phyloP scores from a whole-genome alignment of 75 land plant genomes.

The Sequoiadendron giganteum region DNA sequence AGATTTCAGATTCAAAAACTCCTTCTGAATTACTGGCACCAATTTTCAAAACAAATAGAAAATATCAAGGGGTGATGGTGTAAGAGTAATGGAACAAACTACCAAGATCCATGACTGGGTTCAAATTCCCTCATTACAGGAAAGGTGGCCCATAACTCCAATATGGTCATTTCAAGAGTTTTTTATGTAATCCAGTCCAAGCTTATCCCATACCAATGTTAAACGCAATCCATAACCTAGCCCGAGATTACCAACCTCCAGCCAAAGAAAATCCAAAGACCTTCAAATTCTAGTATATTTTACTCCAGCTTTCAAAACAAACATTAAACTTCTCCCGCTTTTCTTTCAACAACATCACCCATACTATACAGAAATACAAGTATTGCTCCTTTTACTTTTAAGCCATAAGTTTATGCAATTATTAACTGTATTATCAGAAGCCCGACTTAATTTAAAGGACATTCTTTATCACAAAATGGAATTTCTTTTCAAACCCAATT shows the following conservation, averaged over 20 bases:
- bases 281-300: not conserved
- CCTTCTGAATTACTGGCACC: no score
- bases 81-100: no score
- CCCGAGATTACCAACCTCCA: not conserved
- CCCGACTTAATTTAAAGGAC: not conserved
- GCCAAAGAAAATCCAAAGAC: not conserved
- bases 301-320: not conserved
- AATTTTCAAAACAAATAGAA: no score
- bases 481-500: not conserved
- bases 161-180: no score
- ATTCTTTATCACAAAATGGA: no score
- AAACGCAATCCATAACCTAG: no score
- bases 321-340: not conserved
- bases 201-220: no score
- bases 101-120: no score
- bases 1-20: not conserved
- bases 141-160: no score
- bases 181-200: no score
- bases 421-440: not conserved
- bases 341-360: not conserved
- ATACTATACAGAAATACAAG: not conserved
- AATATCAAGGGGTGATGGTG: no score
- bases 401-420: not conserved
- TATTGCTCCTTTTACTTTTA: not conserved
- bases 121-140: no score